Evolutionary conservation across 306 rosid species (phyloP).

Genomic region (Quercus mongolica): DNA sequence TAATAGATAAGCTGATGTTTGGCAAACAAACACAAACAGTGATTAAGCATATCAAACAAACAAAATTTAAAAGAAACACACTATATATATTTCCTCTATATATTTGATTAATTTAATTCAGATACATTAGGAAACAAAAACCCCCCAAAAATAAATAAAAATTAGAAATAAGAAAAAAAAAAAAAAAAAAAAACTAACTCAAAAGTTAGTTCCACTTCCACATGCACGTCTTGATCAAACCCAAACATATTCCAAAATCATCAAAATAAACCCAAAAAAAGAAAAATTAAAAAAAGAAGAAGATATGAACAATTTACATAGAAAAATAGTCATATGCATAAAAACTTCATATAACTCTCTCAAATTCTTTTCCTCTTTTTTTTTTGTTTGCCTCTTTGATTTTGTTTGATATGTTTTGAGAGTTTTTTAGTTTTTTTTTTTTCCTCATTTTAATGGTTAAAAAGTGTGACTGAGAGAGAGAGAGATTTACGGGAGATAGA

Average conservation of each 20-base stretch:
- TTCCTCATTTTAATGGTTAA: conserved; percentile 8
- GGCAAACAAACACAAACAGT: not conserved
- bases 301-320: conserved; percentile 19
- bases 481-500: conserved; percentile 77
- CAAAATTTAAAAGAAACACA: conserved; percentile 6
- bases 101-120: conserved; percentile 32
- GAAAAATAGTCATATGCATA: conserved; percentile 19
- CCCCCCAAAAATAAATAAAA: conserved; percentile 2
- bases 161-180: not conserved
- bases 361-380: conserved; percentile 1
- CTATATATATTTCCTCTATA: conserved; percentile 25
- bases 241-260: conserved; percentile 29
- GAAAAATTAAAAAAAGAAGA: not conserved
- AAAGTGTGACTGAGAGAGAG: not conserved
- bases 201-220: conserved; percentile 47
- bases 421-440: conserved; percentile 6
- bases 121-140: conserved; percentile 27
- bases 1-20: not conserved
- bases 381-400: not conserved
- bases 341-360: conserved; percentile 8
- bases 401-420: conserved; percentile 22
- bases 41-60: not conserved
- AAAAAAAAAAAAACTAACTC: conserved; percentile 27
- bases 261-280: conserved; percentile 16
- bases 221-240: conserved; percentile 39